Evolutionary conservation across 2,329 filamentous ascomycete genomes (phyloP).

Genomic region (Neoascochyta sp.): DNA sequence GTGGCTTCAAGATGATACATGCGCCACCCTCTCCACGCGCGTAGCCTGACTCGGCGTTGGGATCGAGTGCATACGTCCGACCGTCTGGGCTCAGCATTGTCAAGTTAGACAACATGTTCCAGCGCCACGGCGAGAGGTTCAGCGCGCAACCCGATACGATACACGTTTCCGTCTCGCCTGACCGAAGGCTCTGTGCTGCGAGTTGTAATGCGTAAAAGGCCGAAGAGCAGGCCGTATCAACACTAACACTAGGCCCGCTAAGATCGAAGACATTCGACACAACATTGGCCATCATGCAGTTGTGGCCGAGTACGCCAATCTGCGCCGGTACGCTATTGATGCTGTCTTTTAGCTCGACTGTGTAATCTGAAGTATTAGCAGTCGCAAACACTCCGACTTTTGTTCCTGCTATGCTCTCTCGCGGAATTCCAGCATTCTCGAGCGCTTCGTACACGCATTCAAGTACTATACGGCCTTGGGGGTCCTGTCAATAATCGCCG

Average conservation of each 20-base stretch:
- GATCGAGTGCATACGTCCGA: slow-evolving; percentile 41
- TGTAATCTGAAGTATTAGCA: slow-evolving; percentile 19
- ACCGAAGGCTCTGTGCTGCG: slow-evolving; percentile 25
- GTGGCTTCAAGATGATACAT: slow-evolving; percentile 56
- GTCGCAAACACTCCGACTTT: slow-evolving; percentile 24
- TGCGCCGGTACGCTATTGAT: slow-evolving; percentile 18
- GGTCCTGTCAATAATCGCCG: slow-evolving; percentile 11
- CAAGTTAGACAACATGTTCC: slow-evolving; percentile 21
- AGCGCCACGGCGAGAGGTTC: slow-evolving; percentile 24
- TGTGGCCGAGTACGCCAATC: slow-evolving; percentile 14
- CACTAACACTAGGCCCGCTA: slow-evolving; percentile 24
- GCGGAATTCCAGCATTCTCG: slow-evolving; percentile 34
- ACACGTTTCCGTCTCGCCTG: slow-evolving; percentile 24
- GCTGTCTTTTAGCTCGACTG: slow-evolving; percentile 17
- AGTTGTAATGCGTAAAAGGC: slow-evolving; percentile 23
- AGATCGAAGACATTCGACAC: slow-evolving; percentile 31
- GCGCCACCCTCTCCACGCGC: slow-evolving; percentile 62
- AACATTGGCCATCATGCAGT: slow-evolving; percentile 28
- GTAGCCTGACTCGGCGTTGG: slow-evolving; percentile 54
- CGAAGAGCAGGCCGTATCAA: slow-evolving; percentile 33
- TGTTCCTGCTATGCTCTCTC: slow-evolving; percentile 24
- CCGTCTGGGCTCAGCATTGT: slow-evolving; percentile 25
- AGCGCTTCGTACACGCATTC: slow-evolving; percentile 40
- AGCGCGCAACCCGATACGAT: slow-evolving; percentile 17
- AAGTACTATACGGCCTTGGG: slow-evolving; percentile 31